Percentiles rank a stretch among this genome's conserved stretches.
These are phyloP conservation scores for Fomitiporia mediterranea DNA, from an alignment of 1,284 basidiomycete species.

Conservation along the genomic window DNA sequence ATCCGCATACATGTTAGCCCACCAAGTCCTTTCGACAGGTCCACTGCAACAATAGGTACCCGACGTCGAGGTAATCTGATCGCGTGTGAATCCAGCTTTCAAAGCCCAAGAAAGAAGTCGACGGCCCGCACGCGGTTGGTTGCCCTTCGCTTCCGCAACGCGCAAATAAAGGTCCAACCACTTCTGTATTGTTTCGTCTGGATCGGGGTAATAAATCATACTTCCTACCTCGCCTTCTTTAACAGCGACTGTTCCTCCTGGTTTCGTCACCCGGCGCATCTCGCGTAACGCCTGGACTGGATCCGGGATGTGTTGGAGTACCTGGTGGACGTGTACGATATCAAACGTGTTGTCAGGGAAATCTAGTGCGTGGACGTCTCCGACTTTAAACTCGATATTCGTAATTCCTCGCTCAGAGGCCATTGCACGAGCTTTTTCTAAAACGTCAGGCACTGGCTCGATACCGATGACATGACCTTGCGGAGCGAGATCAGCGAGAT, in stretches of 20 bases:
- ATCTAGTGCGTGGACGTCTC: conserved; percentile 31
- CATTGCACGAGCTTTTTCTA: conserved; percentile 30
- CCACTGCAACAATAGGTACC: conserved; percentile 35
- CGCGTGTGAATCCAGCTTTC: conserved; percentile 29
- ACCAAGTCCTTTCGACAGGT: conserved; percentile 33
- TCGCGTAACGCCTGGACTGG: conserved; percentile 37
- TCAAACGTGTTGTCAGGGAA: conserved; percentile 38
- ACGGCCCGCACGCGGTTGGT: conserved; percentile 30
- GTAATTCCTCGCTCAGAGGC: conserved; percentile 28
- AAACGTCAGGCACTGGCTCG: conserved; percentile 30
- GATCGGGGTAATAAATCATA: conserved; percentile 32
- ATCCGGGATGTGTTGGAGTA: conserved; percentile 39
- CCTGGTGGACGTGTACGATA: conserved; percentile 43
- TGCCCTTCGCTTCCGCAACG: conserved; percentile 29
- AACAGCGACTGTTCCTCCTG: conserved; percentile 39
- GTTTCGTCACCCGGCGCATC: conserved; percentile 40
- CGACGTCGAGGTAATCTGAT: conserved; percentile 26
- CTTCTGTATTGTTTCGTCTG: conserved; percentile 22
- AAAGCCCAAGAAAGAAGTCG: conserved; percentile 30
- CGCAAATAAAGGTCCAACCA: conserved; percentile 27
- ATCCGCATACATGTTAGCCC: conserved; percentile 34
- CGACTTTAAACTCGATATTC: conserved; percentile 33
- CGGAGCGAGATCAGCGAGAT: conserved; percentile 37
- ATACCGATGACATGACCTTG: conserved; percentile 39
- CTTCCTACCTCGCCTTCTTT: conserved; percentile 34